phyloP scores from a whole-genome alignment of 192 early-diverging fungal species.

The Backusella macrospora region DNA sequence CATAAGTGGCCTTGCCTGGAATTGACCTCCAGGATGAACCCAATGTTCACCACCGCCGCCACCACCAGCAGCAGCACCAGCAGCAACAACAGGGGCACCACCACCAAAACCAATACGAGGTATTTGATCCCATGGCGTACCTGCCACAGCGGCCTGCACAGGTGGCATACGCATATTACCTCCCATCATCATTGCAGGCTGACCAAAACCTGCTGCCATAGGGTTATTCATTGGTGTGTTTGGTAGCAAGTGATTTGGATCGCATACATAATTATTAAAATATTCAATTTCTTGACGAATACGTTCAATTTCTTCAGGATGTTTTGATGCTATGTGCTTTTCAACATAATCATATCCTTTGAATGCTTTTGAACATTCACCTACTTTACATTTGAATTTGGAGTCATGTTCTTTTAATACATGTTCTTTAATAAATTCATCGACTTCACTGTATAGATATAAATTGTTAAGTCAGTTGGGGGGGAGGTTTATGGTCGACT shows the following conservation, averaged over 20 bases:
- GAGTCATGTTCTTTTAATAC: constrained; percentile 73
- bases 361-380: constrained; percentile 89
- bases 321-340: constrained; percentile 94
- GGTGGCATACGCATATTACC: constrained; percentile 33
- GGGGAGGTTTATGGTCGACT: no score
- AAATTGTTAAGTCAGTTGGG: background rate
- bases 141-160: constrained; percentile 45
- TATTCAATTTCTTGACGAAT: constrained; percentile 69
- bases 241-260: constrained; percentile 77
- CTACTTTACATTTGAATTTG: constrained; percentile 83
- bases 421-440: constrained; percentile 53
- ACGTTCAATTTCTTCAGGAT: constrained; percentile 69
- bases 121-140: constrained; percentile 59
- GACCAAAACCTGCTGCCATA: background rate
- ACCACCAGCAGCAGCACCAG: background rate
- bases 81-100: background rate
- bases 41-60: background rate
- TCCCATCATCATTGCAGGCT: constrained; percentile 32
- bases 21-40: background rate
- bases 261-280: constrained; percentile 89
- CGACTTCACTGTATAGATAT: constrained; percentile 43
- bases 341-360: constrained; percentile 90
- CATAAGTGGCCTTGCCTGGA: constrained; percentile 15
- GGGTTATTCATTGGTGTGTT: background rate
- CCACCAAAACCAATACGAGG: constrained; percentile 62